Percentiles rank a stretch among this genome's conserved stretches.
Evolutionary conservation across 2,329 filamentous ascomycete species (phyloP).

Genomic region (Paraconiothyrium brasiliense): DNA sequence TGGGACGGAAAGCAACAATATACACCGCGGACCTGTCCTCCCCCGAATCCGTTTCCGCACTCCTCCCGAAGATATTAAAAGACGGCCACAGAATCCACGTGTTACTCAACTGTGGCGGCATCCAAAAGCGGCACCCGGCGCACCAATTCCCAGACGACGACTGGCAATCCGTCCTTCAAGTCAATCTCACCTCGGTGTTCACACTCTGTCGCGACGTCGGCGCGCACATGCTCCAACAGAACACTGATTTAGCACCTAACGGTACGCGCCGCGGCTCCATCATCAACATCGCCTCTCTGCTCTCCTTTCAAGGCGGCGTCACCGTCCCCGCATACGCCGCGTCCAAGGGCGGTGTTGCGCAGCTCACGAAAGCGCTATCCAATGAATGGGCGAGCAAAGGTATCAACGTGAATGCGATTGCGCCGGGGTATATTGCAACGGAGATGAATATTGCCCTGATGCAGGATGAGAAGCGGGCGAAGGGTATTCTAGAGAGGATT

Average conservation of each 20-base stretch:
- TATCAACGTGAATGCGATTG: slow-evolving; percentile 86
- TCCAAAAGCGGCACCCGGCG: slow-evolving; percentile 80
- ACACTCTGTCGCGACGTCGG: slow-evolving; percentile 79
- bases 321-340: slow-evolving; percentile 90
- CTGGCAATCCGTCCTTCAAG: slow-evolving; percentile 84
- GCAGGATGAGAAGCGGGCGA: slow-evolving; percentile 72
- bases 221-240: slow-evolving; percentile 75
- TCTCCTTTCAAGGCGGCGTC: slow-evolving; percentile 86
- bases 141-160: slow-evolving; percentile 79
- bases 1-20: slow-evolving; percentile 73
- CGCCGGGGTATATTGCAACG: slow-evolving; percentile 90
- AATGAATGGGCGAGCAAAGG: slow-evolving; percentile 88
- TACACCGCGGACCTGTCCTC: slow-evolving; percentile 76
- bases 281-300: slow-evolving; percentile 84
- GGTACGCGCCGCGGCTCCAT: slow-evolving; percentile 70
- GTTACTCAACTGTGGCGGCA: slow-evolving; percentile 86
- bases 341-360: slow-evolving; percentile 83
- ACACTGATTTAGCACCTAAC: slow-evolving; percentile 53
- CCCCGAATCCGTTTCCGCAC: slow-evolving; percentile 65
- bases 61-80: slow-evolving; percentile 69
- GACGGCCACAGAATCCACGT: slow-evolving; percentile 75
- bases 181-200: slow-evolving; percentile 87
- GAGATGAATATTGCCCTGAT: slow-evolving; percentile 92
- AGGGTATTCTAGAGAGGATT: slow-evolving; percentile 80
- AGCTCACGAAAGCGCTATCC: slow-evolving; percentile 83